Base-by-base conservation (phyloP, 2,329 filamentous ascomycete species). In the Cryphonectria naterciae region DNA sequence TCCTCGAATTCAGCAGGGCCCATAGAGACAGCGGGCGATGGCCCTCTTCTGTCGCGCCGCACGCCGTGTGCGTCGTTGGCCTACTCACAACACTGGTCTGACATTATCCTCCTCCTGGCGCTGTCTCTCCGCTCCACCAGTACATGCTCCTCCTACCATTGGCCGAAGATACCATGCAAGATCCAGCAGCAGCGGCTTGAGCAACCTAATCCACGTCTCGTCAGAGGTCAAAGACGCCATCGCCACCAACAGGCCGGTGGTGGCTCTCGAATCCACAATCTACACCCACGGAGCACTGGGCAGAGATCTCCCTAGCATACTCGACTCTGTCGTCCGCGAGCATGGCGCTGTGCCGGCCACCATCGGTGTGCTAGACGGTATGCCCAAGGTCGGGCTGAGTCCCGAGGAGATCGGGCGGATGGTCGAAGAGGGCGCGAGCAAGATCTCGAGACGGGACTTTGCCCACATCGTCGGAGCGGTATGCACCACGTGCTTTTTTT, bases 201-300 rank as follows among this genome's bases (percentile, higher is more conserved):
- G 78, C 70, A 75, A 79, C 56, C 75, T 94, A 72, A 86, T 97
- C 70, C 87, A 85, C 68, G 85, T 97, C 58, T 95, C 93, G 0
- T 91, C 95, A 66, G 95, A 98, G 81, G 91, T 99, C 17, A 84
- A 86, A 67, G 89, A 94, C 78, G 95, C 95, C 54, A 80, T 98
- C 64, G 85, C 88, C 58, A 87, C 89, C 17, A 90, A 91, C 70
- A 91, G 89, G 76, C 95, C 96, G 0, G 91, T 99, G 4, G 95
- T 99, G 15, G 96, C 95, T 22, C 86, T 99, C 5, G 96, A 99
- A 81, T 94, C 93, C 1, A 97, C 96, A 5, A 98, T 99, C 76
- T 98, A 99, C 81, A 99, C 96, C 1, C 96, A 99, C 82, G 95
- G 94, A 56, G 90, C 92, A 32, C 85, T 99, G 19, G 93, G 93